Conservation (phyloP, 495 filamentous ascomycete species). For the Neurospora sp. region DNA sequence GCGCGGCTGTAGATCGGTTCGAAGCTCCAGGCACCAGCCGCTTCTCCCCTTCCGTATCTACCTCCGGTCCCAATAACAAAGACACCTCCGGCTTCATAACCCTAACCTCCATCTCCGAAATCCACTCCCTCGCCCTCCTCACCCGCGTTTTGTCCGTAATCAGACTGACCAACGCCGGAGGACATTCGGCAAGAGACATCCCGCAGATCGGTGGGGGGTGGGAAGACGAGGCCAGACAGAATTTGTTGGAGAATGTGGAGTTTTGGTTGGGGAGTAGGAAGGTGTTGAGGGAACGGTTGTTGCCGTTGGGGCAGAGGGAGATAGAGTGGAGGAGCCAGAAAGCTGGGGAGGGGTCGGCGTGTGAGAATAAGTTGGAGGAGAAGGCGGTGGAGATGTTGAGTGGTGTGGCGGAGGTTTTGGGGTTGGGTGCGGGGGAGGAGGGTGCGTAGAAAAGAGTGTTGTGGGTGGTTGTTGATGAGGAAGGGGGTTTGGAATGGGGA, state of each 20-base stretch:
- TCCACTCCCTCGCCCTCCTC: conserved; percentile 66
- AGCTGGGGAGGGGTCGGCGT: conserved; percentile 15
- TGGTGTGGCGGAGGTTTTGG: conserved; percentile 40
- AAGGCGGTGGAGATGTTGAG: conserved; percentile 57
- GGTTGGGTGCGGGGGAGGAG: conserved; percentile 32
- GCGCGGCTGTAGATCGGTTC: conserved; percentile 51
- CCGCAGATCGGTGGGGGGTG: conserved; percentile 52
- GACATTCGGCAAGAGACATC: conserved; percentile 39
- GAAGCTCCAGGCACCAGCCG: conserved; percentile 16
- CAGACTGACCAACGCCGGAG: conserved; percentile 43
- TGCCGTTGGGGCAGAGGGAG: conserved; percentile 64
- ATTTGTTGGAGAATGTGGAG: conserved; percentile 67
- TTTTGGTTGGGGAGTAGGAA: conserved; percentile 55
- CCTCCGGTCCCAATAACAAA: neutral
- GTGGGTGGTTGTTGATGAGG: neutral
- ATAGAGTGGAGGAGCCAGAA: conserved; percentile 44
- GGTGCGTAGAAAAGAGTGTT: neutral
- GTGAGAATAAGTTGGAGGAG: conserved; percentile 61
- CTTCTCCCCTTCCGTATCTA: neutral
- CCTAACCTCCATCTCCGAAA: conserved; percentile 61
- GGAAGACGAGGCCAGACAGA: conserved; percentile 42
- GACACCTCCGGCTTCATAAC: conserved; percentile 43
- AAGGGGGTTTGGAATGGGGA: neutral
- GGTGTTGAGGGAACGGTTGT: conserved; percentile 54
- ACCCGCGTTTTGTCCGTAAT: conserved; percentile 52